These are phyloP conservation scores for Calonectria ilicicola DNA, from an alignment of 2,329 filamentous ascomycete species.

Conservation along the genomic window DNA sequence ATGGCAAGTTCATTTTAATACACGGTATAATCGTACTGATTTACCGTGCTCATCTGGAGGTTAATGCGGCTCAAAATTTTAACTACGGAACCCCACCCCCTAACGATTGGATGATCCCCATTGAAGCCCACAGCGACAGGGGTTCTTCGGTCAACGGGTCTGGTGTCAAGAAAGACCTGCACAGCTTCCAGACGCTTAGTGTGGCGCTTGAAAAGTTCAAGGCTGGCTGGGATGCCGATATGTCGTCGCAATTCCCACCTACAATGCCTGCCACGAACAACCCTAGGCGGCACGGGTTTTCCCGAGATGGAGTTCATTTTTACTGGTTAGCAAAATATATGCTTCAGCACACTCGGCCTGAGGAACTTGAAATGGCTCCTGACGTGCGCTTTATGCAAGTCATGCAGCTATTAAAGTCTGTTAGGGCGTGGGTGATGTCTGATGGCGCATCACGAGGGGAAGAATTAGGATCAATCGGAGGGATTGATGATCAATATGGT, in stretches of 20 bases:
- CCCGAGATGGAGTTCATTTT: constrained; percentile 77
- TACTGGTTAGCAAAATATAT: constrained; percentile 78
- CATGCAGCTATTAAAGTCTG: constrained; percentile 70
- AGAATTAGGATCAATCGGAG: constrained; percentile 75
- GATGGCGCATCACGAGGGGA: constrained; percentile 75
- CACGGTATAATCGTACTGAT: constrained; percentile 76
- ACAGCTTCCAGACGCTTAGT: constrained; percentile 60
- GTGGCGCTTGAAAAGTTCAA: constrained; percentile 80
- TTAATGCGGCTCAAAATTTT: constrained; percentile 49
- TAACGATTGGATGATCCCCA: constrained; percentile 66
- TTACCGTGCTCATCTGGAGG: constrained; percentile 56
- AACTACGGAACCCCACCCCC: constrained; percentile 68
- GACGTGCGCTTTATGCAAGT: constrained; percentile 71
- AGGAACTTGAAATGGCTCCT: constrained; percentile 66
- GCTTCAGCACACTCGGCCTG: constrained; percentile 66
- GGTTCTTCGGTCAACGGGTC: constrained; percentile 58
- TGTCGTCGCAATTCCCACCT: constrained; percentile 74
- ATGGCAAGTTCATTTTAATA: constrained; percentile 80
- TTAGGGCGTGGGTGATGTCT: constrained; percentile 70
- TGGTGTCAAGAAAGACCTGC: constrained; percentile 54
- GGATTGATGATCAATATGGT: constrained; percentile 76
- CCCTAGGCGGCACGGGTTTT: constrained; percentile 74
- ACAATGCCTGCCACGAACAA: constrained; percentile 58
- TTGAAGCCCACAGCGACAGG: constrained; percentile 56
- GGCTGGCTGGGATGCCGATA: constrained; percentile 76